Evolutionary conservation across 805 yeast species (phyloP), one percentile per base, ranked within the genome.

Genomic region (Yarrowia sp.): DNA sequence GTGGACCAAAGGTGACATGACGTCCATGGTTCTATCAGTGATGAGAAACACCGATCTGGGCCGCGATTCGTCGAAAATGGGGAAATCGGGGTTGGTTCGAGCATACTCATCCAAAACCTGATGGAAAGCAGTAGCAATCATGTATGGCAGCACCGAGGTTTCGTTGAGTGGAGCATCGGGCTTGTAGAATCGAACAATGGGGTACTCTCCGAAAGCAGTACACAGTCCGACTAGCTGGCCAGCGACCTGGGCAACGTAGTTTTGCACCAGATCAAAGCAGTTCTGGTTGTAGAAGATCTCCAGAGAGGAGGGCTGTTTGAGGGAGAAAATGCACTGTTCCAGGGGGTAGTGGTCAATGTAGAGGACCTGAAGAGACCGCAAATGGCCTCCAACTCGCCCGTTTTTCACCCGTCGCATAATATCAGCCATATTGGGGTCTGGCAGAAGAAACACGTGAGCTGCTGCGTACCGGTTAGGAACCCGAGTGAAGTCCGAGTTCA

Each of bases 181-280:
- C 8, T 84, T 79, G 72, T 85, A 87, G 75, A 84, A 90, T 69
- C 99, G 80, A 18, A 95, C 84, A 48, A 88, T 83, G 1, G 99
- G 99, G 70, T 88, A 90, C 72, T 92, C 98, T 13, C 96, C 96
- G 1, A 95, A 85, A 9, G 88, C 72, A 8, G 89, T 83, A 79
- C 96, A 89, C 28, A 90, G 70, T 68, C 87, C 84, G 35, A 91
- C 84, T 69, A 95, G 78, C 22, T 90, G 72, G 10, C 83, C 77
- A 1, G 93, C 90, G 0, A 89, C 84, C 61, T 75, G 75, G 17
- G 80, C 77, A 14, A 90, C 79, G 65, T 88, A 87, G 36, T 78
- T 79, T 18, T 82, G 79, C 39, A 89, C 87, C 53, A 87, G 76
- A 65, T 85, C 88, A 41, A 77, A 73, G 70, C 95, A 90, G 62